Evolutionary conservation across 2,329 filamentous ascomycete genomes (phyloP), one percentile per base, ranked within the genome.

Genomic region (Calycina marina): DNA sequence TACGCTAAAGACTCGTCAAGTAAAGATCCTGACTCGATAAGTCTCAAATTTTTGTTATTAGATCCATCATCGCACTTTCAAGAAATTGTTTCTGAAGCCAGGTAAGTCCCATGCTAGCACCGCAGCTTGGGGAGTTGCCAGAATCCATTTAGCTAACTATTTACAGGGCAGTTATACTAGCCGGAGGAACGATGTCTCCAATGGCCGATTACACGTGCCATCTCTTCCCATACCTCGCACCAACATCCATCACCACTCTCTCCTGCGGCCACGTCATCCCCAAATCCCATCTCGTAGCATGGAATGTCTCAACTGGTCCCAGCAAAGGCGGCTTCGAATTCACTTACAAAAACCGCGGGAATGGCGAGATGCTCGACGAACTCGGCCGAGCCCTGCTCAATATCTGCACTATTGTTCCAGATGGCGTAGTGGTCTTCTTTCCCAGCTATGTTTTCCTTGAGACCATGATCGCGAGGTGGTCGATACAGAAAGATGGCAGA

Each of bases 181-280:
- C 86, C 0, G 90, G 90, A 36, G 90, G 90, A 14, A 98, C 90
- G 15, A 96, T 98, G 90, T 93, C 90, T 2, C 90, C 90, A 0
- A 93, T 96, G 61, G 71, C 77, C 14, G 90, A 96, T 57, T 98
- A 93, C 56, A 75, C 69, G 20, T 68, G 78, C 4, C 82, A 94
- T 46, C 64, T 98, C 0, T 90, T 98, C 40, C 81, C 88, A 0
- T 77, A 81, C 30, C 55, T 93, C 0, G 52, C 69, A 0, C 44
- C 64, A 1, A 56, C 61, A 0, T 72, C 72, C 35, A 68, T 96
- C 27, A 76, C 68, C 6, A 93, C 82, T 0, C 69, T 94, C 17
- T 94, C 85, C 43, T 98, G 88, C 52, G 86, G 84, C 0, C 90
- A 98, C 56, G 86, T 98, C 28, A 92, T 98, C 33, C 88, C 90